phyloP scores from a whole-genome alignment of 225 moss, liverwort and hornwort genomes.

The Physcomitrium patens region DNA sequence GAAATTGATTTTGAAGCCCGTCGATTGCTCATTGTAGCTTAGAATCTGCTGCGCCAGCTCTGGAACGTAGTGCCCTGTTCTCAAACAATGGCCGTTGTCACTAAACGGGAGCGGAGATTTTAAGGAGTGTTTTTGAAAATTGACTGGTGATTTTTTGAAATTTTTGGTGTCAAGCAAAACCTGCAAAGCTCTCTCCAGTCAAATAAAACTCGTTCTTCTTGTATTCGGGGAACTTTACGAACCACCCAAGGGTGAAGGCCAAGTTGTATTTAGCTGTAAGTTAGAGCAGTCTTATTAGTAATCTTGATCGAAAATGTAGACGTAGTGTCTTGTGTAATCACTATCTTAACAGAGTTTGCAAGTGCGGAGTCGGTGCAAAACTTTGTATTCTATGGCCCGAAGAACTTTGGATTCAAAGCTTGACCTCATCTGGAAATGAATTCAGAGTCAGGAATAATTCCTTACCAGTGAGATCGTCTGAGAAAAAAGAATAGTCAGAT shows the following conservation, averaged over 20 bases:
- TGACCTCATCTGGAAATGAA: conserved; percentile 1
- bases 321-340: not conserved
- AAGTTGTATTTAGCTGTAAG: conserved; percentile 31
- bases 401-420: not conserved
- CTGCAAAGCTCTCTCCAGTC: conserved; percentile 65
- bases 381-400: not conserved
- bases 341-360: not conserved
- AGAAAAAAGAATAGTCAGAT: conserved; percentile 43
- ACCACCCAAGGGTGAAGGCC: conserved; percentile 59
- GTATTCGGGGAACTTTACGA: conserved; percentile 61
- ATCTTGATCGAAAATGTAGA: no score
- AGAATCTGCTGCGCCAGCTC: conserved; percentile 49
- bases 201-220: conserved; percentile 56
- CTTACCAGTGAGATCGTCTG: conserved; percentile 47
- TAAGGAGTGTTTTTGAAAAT: not conserved
- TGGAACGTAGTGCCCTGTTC: conserved; percentile 51
- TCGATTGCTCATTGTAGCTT: conserved; percentile 34
- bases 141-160: no score
- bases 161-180: conserved; percentile 19
- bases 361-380: not conserved
- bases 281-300: no score
- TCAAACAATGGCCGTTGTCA: conserved; percentile 8
- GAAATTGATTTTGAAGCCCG: conserved; percentile 41
- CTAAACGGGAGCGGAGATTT: no score
- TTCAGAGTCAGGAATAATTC: conserved; percentile 2